Evolutionary conservation across 2,329 filamentous ascomycete genomes (phyloP), one percentile per base, ranked within the genome.

Genomic region (Hypoxylon sp.): DNA sequence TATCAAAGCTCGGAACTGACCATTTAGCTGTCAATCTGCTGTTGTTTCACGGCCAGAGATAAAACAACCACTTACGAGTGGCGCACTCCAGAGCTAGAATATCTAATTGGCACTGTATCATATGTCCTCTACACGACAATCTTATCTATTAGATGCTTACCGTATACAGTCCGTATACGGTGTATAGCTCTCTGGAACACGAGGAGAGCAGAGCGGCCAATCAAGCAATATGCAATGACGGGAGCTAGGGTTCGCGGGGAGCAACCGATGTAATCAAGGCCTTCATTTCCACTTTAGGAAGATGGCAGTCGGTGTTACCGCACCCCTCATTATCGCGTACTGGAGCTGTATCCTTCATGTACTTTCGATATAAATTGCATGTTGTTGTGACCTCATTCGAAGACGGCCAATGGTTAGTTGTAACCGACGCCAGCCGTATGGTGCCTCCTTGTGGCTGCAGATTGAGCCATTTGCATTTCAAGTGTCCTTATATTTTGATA

Each of bases 241-340:
- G 30, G 24, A 64, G 52, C 51, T 61, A 52, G 52, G 52, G 49
- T 51, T 49, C 42, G 49, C 45, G 52, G 46, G 46, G 52, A 57
- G 61, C 42, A 11, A 46, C 50, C 64, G 50, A 61, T 57, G 60
- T 24, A 40, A 40, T 44, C 51, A 64, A 45, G 55, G 50, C n/a
- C n/a, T 44, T 44, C 40, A 58, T 55, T 49, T 55, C 61, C 65
- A 32, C 20, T 67, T 65, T 44, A 38, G 57, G 65, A 40, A 54
- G 53, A 64, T 61, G 3, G 24, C 11, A 52, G 45, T 59, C 65
- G 65, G 65, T 50, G 46, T 61, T 61, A 61, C 61, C 55, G 49
- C 44, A 32, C 38, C 33, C 30, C 18, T 18, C 26, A 40, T 8
- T 9, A 20, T 54, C 38, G 12, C 2, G 52, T 57, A 58, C 18